Evolutionary conservation across 768 basidiomycete species (phyloP), one percentile per base, ranked within the genome.

Genomic region (Serendipita sp.): DNA sequence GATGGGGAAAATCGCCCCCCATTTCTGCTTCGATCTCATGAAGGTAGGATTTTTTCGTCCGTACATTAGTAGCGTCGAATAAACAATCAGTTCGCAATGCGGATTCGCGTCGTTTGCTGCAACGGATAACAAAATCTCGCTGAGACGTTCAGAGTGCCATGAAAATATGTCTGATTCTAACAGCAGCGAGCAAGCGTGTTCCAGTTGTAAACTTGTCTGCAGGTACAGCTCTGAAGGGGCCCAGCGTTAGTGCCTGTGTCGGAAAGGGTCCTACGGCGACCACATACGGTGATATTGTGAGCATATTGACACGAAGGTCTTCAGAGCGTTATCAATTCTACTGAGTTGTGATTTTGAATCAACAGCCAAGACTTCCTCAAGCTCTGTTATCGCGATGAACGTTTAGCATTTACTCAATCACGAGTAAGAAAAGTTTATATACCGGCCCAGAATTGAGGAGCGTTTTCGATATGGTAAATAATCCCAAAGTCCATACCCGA

Each of bases 401-500:
- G 60, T 65, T 48, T 28, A 38, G 56, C 69, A 16, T 63, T 64
- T 54, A 58, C 64, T 47, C 72, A 1, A 45, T 32, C 41, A 63
- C 28, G 44, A 64, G 46, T n/a, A 28, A 63, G 18, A 45, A 18
- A 56, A 86, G 68, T 70, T 24, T 24, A n/a, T 60, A 51, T 51
- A 92, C 89, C 89, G 69, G 88, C 85, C 90, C 91, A 93, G 73
- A 92, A 93, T 74, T 92, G 89, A 68, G 88, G 89, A 48, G 88
- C 82, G 65, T 83, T 87, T 68, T 88, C 85, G 68, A 93, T 85
- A 66, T 87, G 79, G 74, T 92, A 93, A 32, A 85, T 83, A 66
- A 91, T 86, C 35, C 85, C 88, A n/a, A 88, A 77, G 48, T 68
- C 70, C 64, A 68, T 67, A 41, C 3, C 32, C 18, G 35, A n/a